phyloP scores from a whole-genome alignment of 371 early-diverging fungal genomes.

The Gilbertella persicaria region DNA sequence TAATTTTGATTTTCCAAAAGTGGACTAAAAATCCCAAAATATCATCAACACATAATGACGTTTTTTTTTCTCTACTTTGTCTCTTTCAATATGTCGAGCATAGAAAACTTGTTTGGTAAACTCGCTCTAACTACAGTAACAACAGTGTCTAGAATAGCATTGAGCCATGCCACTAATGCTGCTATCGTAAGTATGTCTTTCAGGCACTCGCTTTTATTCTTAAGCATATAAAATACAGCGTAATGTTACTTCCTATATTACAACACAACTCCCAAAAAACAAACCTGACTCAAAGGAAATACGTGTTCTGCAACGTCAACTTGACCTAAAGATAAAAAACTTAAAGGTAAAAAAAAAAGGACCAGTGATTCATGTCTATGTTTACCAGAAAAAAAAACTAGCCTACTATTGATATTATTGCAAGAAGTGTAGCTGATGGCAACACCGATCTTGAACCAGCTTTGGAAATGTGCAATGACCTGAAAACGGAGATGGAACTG shows the following conservation, averaged over 20 bases:
- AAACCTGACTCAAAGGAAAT: constrained; percentile 38
- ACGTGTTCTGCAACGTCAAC: constrained; percentile 37
- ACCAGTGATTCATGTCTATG: constrained; percentile 17
- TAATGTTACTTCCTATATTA: constrained; percentile 59
- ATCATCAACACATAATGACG: too few species aligned
- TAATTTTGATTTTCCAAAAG: too few species aligned
- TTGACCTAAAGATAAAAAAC: constrained; percentile 48
- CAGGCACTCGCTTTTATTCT: constrained; percentile 1
- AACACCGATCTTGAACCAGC: constrained; percentile 63
- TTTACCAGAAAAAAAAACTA: constrained; percentile 30
- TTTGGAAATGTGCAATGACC: constrained; percentile 58
- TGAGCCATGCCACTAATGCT: constrained; percentile 68
- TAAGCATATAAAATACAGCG: constrained; percentile 24
- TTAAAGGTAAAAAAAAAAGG: constrained; percentile 33
- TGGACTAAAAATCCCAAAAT: too few species aligned
- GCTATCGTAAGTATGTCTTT: constrained; percentile 54
- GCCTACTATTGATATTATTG: constrained; percentile 75
- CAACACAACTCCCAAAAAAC: constrained; percentile 38
- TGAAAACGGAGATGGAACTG: constrained; percentile 57
- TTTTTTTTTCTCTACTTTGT: too few species aligned
- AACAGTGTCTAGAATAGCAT: constrained; percentile 75
- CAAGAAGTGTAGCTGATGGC: constrained; percentile 66
- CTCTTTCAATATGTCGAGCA: constrained; percentile 31
- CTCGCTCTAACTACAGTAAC: constrained; percentile 70
- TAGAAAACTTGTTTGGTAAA: constrained; percentile 70